A percentile compares a stretch with the other conserved stretches of the same genome.
Conservation (phyloP, 177 flowering plant genomes). For the Vitis hybrid region DNA sequence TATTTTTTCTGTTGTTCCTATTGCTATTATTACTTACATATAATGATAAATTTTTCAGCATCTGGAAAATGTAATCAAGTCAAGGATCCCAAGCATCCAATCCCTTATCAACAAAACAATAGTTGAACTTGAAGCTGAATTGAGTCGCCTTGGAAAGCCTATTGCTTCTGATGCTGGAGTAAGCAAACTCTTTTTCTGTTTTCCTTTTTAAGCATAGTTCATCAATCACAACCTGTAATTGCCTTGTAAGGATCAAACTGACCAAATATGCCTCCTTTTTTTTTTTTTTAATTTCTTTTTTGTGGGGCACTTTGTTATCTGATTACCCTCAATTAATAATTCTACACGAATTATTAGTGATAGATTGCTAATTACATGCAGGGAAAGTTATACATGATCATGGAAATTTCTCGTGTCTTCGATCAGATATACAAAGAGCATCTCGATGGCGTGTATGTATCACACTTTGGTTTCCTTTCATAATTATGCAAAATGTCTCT, state of each 20-base stretch:
- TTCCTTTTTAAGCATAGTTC: background rate
- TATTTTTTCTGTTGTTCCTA: background rate
- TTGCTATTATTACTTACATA: constrained; percentile 5
- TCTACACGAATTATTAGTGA: constrained; percentile 10
- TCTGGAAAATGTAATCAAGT: constrained; percentile 87
- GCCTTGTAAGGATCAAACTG: no score
- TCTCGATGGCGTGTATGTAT: constrained; percentile 90
- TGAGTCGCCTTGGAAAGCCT: constrained; percentile 88
- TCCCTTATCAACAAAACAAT: constrained; percentile 85
- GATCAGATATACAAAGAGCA: constrained; percentile 88
- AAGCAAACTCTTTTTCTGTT: constrained; percentile 21
- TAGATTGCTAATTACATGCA: constrained; percentile 29
- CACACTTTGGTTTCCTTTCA: background rate
- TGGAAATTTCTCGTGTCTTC: constrained; percentile 84
- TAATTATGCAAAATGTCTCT: background rate
- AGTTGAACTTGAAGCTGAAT: constrained; percentile 75
- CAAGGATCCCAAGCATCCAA: constrained; percentile 89
- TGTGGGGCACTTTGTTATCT: background rate
- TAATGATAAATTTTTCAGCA: constrained; percentile 53
- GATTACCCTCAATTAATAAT: background rate
- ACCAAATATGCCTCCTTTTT: background rate
- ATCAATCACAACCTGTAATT: background rate
- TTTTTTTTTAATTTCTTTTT: background rate
- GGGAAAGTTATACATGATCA: constrained; percentile 82
- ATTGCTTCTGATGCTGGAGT: constrained; percentile 94